phyloP scores from a whole-genome alignment of 805 yeast species.

The Hanseniaspora osmophila region DNA sequence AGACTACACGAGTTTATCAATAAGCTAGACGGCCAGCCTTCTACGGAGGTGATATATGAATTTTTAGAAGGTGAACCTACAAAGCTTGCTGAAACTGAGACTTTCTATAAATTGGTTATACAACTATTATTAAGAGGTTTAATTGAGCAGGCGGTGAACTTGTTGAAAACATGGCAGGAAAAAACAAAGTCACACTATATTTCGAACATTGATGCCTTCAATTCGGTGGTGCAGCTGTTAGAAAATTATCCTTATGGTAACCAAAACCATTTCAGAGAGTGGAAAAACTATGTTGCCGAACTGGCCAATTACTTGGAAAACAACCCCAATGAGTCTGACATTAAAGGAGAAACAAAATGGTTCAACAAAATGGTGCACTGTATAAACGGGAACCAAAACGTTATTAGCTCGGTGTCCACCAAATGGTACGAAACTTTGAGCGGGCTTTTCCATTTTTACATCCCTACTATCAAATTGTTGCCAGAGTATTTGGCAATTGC shows the following conservation, averaged over 20 bases:
- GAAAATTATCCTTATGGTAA: conserved; percentile 24
- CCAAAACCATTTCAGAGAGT: conserved; percentile 22
- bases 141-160: conserved; percentile 38
- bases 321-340: not conserved
- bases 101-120: conserved; percentile 50
- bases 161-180: conserved; percentile 28
- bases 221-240: conserved; percentile 16
- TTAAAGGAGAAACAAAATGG: not conserved
- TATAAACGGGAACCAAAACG: not conserved
- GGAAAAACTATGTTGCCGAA: conserved; percentile 23
- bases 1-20: conserved; percentile 50
- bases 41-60: conserved; percentile 32
- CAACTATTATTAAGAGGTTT: conserved; percentile 49
- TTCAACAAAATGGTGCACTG: not conserved
- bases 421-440: conserved; percentile 58
- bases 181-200: conserved; percentile 18
- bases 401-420: conserved; percentile 7
- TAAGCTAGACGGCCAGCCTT: conserved; percentile 55
- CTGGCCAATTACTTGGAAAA: conserved; percentile 3
- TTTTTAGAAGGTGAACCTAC: conserved; percentile 30
- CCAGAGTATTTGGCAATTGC: conserved; percentile 29
- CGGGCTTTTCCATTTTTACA: conserved; percentile 43
- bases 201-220: conserved; percentile 12
- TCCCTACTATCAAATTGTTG: conserved; percentile 35
- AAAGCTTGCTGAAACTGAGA: conserved; percentile 23